Evolutionary conservation across 495 filamentous ascomycete species (phyloP), one percentile per base, ranked within the genome.

Genomic region (Podospora australis): DNA sequence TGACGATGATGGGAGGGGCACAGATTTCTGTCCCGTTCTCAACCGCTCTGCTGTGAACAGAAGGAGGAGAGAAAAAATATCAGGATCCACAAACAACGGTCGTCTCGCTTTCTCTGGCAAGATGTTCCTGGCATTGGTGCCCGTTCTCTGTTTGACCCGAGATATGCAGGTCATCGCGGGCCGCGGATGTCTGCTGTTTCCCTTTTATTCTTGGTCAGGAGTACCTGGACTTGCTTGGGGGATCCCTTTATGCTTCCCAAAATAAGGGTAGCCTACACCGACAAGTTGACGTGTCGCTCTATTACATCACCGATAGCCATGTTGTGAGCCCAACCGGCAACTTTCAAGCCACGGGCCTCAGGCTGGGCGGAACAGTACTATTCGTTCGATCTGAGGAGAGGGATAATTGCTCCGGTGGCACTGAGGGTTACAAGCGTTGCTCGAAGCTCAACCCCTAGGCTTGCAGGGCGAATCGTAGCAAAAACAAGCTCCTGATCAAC

Each of bases 201-300:
- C 7, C 16, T 13, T 42, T 36, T 42, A 24, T 13, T 10, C 16
- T 38, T 44, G n/a, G n/a, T n/a, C n/a, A n/a, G n/a, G 13, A 36
- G 32, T 4, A 17, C 6, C 6, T n/a, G 32, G 32, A 8, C 32
- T 36, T n/a, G n/a, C n/a, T n/a, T n/a, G n/a, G n/a, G n/a, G n/a
- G n/a, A n/a, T n/a, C n/a, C n/a, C 24, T 17, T 22, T 8, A n/a
- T 22, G 44, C 23, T 21, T 36, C 4, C n/a, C 20, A 25, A 16
- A 39, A 44, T 22, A 50, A 17, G 42, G 43, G 25, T n/a, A 24
- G 10, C 45, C 39, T 41, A 54, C 59, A 63, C 59, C 57, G 59
- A 65, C 62, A 60, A 51, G 54, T 62, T 60, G 57, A 60, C 57
- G 62, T 63, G 59, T 65, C 62, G 51, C 47, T 29, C 34, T 43